Conservation (phyloP, 2,329 filamentous ascomycete species). For the Monosporascus sp. region DNA sequence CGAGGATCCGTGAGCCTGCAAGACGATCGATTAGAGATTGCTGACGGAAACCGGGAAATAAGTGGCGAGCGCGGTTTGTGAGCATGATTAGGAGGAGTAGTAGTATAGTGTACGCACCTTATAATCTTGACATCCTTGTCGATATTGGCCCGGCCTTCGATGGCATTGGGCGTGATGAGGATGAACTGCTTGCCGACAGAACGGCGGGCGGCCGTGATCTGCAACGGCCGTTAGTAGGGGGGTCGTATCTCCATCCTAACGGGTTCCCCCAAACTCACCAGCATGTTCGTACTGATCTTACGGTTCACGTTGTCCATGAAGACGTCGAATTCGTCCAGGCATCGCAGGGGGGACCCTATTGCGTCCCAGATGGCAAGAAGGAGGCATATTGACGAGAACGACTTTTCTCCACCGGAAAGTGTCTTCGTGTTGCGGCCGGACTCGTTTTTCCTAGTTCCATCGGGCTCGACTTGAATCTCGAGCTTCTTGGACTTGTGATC, state of each 20-base stretch:
- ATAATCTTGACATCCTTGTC: slow-evolving; percentile 74
- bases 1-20: slow-evolving; percentile 54
- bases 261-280: slow-evolving; percentile 51
- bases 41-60: neutral
- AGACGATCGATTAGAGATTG: slow-evolving; percentile 18
- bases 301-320: slow-evolving; percentile 99
- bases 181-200: slow-evolving; percentile 93
- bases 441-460: slow-evolving; percentile 62
- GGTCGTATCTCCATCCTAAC: too few species aligned
- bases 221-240: slow-evolving; percentile 17
- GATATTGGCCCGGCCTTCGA: slow-evolving; percentile 53
- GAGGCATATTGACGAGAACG: slow-evolving; percentile 93
- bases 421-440: slow-evolving; percentile 83
- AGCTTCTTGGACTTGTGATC: slow-evolving; percentile 72
- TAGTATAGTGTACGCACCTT: slow-evolving; percentile 45
- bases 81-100: neutral
- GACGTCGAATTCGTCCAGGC: slow-evolving; percentile 96
- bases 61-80: neutral
- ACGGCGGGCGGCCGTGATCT: slow-evolving; percentile 79
- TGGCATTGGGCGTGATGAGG: slow-evolving; percentile 89
- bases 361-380: slow-evolving; percentile 93
- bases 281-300: slow-evolving; percentile 87
- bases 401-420: slow-evolving; percentile 93
- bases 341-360: slow-evolving; percentile 92
- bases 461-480: slow-evolving; percentile 70